phyloP scores from a whole-genome alignment of 2,329 filamentous ascomycete genomes.

The Alternaria sp. region DNA sequence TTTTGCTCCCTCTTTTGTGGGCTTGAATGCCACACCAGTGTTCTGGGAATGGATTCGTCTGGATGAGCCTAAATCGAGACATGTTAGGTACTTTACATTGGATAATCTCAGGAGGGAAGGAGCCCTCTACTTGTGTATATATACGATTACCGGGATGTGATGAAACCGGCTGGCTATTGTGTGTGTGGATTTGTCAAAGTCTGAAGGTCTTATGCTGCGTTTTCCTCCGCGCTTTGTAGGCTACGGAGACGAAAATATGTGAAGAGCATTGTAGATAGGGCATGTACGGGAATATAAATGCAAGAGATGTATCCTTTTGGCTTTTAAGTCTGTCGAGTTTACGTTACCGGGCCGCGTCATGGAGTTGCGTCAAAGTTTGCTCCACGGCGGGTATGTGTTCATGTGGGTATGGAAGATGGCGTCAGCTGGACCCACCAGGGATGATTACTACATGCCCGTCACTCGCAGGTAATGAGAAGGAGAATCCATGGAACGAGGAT shows the following conservation, averaged over 20 bases:
- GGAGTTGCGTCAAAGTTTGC: neutral
- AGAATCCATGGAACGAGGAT: neutral
- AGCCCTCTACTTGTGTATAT: slow-evolving; percentile 1
- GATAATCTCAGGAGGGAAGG: slow-evolving; percentile 3
- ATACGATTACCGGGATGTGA: slow-evolving; percentile 1
- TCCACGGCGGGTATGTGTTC: neutral
- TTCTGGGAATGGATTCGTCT: neutral
- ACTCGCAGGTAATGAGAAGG: neutral
- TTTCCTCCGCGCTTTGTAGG: neutral
- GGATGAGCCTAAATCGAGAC: neutral
- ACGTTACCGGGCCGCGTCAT: neutral
- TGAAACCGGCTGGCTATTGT: neutral
- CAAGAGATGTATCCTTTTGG: neutral
- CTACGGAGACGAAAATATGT: neutral
- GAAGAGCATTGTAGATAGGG: slow-evolving; percentile 5
- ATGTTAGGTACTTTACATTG: slow-evolving; percentile 8
- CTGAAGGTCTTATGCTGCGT: neutral
- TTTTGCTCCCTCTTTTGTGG: neutral
- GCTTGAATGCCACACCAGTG: neutral
- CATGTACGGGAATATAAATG: slow-evolving; percentile 3
- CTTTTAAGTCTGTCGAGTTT: neutral
- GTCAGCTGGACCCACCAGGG: neutral
- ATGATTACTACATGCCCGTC: neutral
- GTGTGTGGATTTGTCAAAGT: neutral
- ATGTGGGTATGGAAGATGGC: neutral